These are phyloP conservation scores for Flaveria bidentis DNA, from an alignment of 129 eudicot genomes.

Conservation along the genomic window DNA sequence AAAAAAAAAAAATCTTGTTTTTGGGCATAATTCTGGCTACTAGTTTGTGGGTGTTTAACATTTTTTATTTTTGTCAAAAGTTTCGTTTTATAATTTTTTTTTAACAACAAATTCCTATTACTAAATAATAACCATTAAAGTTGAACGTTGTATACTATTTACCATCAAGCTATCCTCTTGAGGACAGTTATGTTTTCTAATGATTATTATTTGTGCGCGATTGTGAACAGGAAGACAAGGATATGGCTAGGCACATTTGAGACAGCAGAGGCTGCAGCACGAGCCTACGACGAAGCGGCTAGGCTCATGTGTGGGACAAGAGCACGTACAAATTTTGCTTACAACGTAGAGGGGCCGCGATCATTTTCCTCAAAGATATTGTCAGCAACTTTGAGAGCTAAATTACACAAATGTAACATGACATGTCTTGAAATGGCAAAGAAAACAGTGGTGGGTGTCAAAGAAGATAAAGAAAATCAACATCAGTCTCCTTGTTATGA, in stretches of 20 bases:
- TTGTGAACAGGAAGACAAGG: slow-evolving; percentile 72
- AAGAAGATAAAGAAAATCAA: slow-evolving; percentile 35
- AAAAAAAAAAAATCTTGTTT: no score
- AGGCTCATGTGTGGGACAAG: slow-evolving; percentile 86
- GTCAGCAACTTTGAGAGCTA: slow-evolving; percentile 74
- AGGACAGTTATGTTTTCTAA: slow-evolving; percentile 7
- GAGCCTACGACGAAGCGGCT: slow-evolving; percentile 94
- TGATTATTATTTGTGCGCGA: not conserved
- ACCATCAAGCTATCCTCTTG: no score
- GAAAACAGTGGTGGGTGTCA: slow-evolving; percentile 25
- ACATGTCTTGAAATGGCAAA: slow-evolving; percentile 60
- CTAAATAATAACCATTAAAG: no score
- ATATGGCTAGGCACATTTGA: slow-evolving; percentile 95
- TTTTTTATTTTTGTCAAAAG: slow-evolving; percentile 10
- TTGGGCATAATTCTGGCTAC: not conserved
- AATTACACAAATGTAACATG: slow-evolving; percentile 78
- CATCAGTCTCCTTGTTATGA: slow-evolving; percentile 28
- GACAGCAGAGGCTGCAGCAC: slow-evolving; percentile 94
- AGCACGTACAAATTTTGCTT: slow-evolving; percentile 72
- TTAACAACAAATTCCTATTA: no score
- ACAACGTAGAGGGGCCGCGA: slow-evolving; percentile 24
- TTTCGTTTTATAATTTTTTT: slow-evolving; percentile 2
- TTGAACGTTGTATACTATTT: no score
- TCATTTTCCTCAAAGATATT: slow-evolving; percentile 50
- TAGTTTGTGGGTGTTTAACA: not conserved